phyloP scores from a whole-genome alignment of 2,329 filamentous ascomycete genomes.

The Pseudogymnoascus sp. region DNA sequence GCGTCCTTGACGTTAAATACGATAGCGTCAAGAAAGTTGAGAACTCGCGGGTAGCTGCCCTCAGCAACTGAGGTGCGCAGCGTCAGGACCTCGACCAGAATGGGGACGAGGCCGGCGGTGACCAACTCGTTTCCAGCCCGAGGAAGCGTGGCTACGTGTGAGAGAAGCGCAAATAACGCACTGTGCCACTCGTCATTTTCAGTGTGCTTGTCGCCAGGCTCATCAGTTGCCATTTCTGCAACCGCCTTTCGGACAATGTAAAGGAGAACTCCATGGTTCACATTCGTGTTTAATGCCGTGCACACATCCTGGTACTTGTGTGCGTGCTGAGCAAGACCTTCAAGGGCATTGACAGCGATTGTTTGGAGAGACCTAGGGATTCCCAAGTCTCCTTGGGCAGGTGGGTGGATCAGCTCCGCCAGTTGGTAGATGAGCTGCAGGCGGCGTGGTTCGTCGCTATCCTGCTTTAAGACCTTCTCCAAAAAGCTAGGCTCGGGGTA shows the following conservation, averaged over 20 bases:
- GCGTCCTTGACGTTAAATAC: conserved; percentile 81
- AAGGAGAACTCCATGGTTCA: conserved; percentile 91
- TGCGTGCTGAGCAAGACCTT: conserved; percentile 79
- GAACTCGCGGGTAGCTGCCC: conserved; percentile 73
- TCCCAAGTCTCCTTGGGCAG: conserved; percentile 58
- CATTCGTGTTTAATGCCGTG: conserved; percentile 86
- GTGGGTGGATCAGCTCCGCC: conserved; percentile 82
- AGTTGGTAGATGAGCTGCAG: conserved; percentile 90
- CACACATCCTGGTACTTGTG: conserved; percentile 74
- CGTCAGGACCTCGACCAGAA: conserved; percentile 81
- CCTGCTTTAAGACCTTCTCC: conserved; percentile 78
- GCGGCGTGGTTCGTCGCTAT: conserved; percentile 80
- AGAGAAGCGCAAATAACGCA: conserved; percentile 78
- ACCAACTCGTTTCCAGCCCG: conserved; percentile 79
- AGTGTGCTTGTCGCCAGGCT: conserved; percentile 55
- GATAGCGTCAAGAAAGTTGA: conserved; percentile 82
- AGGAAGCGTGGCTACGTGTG: conserved; percentile 68
- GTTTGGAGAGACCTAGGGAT: conserved; percentile 76
- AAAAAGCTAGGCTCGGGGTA: conserved; percentile 77
- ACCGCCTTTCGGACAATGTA: conserved; percentile 90
- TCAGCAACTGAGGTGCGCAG: conserved; percentile 77
- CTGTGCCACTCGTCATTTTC: conserved; percentile 84
- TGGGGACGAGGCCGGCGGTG: conserved; percentile 79
- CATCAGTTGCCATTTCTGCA: conserved; percentile 64
- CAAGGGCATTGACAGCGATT: conserved; percentile 71